A percentile compares a stretch with the other conserved stretches of the same genome.
phyloP scores from a whole-genome alignment of 202 grass and related monocot genomes.

The Carex arenaria region DNA sequence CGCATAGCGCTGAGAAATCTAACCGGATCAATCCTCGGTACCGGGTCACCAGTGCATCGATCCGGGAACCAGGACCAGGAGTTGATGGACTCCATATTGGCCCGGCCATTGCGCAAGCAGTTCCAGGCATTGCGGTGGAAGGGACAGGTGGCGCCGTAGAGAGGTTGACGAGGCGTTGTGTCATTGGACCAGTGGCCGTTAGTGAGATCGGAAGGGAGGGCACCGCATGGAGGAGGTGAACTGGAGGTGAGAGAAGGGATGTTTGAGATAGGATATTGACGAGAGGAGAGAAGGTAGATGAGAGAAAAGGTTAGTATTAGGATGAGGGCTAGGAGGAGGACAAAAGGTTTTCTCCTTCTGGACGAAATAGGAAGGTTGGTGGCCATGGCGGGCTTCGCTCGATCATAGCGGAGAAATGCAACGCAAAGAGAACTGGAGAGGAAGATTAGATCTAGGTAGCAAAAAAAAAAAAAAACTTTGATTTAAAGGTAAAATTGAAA shows the following conservation, averaged over 20 bases:
- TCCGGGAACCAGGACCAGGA: conserved; percentile 61
- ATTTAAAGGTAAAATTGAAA: neutral
- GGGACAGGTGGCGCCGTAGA: conserved; percentile 59
- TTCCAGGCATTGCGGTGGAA: conserved; percentile 98
- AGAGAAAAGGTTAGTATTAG: conserved; percentile 31
- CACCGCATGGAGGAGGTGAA: conserved; percentile 43
- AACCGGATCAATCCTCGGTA: conserved; percentile 58
- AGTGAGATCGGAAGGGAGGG: conserved; percentile 40
- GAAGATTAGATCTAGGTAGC: neutral
- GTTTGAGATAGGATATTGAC: neutral
- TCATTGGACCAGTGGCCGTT: conserved; percentile 50
- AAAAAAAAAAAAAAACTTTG: neutral
- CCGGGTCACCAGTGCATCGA: conserved; percentile 51
- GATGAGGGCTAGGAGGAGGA: neutral
- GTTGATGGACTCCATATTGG: conserved; percentile 45
- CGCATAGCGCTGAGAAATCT: conserved; percentile 46
- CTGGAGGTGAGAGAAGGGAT: neutral
- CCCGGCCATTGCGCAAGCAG: conserved; percentile 61
- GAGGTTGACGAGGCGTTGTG: neutral
- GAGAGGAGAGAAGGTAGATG: conserved; percentile 28
- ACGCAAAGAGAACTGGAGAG: neutral
- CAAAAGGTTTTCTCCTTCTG: conserved; percentile 10
- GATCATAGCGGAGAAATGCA: neutral
- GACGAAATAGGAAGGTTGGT: neutral
- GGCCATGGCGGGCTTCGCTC: neutral